Evolutionary conservation across 148 eudicot genomes (phyloP), one percentile per base, ranked within the genome.

Genomic region (Vaccinium darrowii): DNA sequence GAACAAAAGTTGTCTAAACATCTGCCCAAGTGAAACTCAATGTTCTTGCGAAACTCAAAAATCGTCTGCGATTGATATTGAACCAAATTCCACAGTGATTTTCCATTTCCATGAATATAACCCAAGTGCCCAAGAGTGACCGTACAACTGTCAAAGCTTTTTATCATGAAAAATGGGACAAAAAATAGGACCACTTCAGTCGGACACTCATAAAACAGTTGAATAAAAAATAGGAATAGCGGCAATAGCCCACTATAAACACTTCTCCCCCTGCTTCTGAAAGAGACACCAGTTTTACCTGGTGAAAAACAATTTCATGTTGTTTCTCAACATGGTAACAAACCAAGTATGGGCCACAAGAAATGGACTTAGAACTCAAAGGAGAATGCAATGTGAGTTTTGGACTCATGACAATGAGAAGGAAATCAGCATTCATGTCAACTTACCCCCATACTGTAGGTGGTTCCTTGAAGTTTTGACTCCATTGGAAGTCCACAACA

Each of bases 401-500:
- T 81, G 9, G 63, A 23, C 25, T 57, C 18, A 10, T 63, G 23
- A 65, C 47, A 30, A 53, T 50, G 72, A 11, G 63, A 82, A 71
- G 16, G 78, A 82, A 30, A 9, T 65, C 78, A 81, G 33, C 25
- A 49, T 60, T 84, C 16, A 36, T 18, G 25, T 58, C 15, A 8
- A 84, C 85, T 60, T 82, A 86, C 85, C 87, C 87, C 87, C 87
- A 86, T 47, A 86, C 78, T 23, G 87, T 86, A 76, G 99, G 99
- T 81, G 99, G 98, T 83, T 96, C 99, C 89, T 94, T 96, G 83
- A 94, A 96, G 86, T 94, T 96, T 83, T 96, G 99, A 88, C 89
- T 96, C 99, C 99, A 96, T 67, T 96, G 98, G 84, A 96, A 93
- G 89, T 95, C 99, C 57, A 94, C 89, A 87, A 97, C 95, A 13